Evolutionary conservation across 768 basidiomycete species (phyloP).

Genomic region (Boletus rubescentipes): DNA sequence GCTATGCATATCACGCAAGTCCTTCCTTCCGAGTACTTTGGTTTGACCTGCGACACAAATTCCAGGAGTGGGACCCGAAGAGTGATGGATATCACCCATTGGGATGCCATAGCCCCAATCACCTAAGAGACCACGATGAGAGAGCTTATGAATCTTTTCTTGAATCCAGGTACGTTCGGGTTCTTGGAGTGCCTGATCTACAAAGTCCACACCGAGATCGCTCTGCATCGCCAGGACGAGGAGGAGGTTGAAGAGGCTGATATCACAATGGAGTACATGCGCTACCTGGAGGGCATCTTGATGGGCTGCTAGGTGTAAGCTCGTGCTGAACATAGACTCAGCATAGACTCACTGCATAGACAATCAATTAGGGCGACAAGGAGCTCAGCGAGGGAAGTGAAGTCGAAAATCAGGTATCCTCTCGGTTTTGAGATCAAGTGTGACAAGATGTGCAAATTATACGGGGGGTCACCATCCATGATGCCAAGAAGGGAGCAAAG

Average conservation of each 20-base stretch:
- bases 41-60: too few species aligned
- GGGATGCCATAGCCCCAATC: constrained; percentile 3
- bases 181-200: too few species aligned
- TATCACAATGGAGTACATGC: background rate
- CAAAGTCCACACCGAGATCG: background rate
- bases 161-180: too few species aligned
- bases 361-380: background rate
- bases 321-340: too few species aligned
- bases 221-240: background rate
- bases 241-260: constrained; percentile 9
- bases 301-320: background rate
- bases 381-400: background rate
- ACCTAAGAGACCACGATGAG: background rate
- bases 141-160: too few species aligned
- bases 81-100: too few species aligned
- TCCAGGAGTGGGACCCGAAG: too few species aligned
- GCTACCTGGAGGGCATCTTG: background rate
- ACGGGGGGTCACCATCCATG: too few species aligned
- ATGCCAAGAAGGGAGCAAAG: background rate
- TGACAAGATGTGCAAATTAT: background rate
- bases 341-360: background rate
- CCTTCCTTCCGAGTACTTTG: too few species aligned
- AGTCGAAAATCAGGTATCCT: background rate
- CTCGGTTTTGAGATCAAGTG: background rate
- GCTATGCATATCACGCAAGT: too few species aligned